Percentiles rank a stretch among this genome's conserved stretches.
These are phyloP conservation scores for Taiozyma sp. DNA, from an alignment of 1,139 yeast species.

Conservation along the genomic window DNA sequence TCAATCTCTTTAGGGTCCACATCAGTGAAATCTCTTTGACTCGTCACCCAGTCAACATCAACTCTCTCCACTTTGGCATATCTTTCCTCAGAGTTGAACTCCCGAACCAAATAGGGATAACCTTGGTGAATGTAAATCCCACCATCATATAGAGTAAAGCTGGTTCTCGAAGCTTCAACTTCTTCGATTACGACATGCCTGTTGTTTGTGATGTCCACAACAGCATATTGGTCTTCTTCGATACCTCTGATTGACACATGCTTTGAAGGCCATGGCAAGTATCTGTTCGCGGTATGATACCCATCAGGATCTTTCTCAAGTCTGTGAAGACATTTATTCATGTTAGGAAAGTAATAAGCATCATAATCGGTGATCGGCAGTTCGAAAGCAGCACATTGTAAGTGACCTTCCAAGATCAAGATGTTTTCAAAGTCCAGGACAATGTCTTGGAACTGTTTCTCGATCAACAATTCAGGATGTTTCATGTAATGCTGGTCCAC, in stretches of 20 bases:
- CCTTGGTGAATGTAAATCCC: constrained; percentile 96
- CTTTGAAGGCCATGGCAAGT: constrained; percentile 77
- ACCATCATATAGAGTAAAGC: constrained; percentile 92
- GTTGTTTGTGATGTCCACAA: constrained; percentile 79
- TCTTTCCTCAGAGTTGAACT: constrained; percentile 68
- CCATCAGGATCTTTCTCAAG: constrained; percentile 46
- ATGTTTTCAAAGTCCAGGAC: constrained; percentile 48
- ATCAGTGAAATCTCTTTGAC: constrained; percentile 88
- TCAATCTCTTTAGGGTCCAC: constrained; percentile 83
- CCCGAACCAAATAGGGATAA: constrained; percentile 76
- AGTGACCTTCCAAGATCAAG: constrained; percentile 68
- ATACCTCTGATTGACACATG: constrained; percentile 76
- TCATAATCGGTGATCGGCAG: constrained; percentile 59
- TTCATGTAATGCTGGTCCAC: constrained; percentile 80
- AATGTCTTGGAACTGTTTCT: constrained; percentile 46
- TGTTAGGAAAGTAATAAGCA: constrained; percentile 44
- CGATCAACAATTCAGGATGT: constrained; percentile 61
- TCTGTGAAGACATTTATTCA: constrained; percentile 31
- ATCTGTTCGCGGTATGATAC: constrained; percentile 57
- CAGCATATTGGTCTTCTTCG: constrained; percentile 78
- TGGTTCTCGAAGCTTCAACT: constrained; percentile 84
- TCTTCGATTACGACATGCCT: constrained; percentile 79
- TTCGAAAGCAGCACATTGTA: constrained; percentile 95
- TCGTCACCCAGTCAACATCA: constrained; percentile 89
- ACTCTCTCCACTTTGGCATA: constrained; percentile 85